Evolutionary conservation across 2,329 filamentous ascomycete species (phyloP).

Genomic region (Diaporthe caulivora): DNA sequence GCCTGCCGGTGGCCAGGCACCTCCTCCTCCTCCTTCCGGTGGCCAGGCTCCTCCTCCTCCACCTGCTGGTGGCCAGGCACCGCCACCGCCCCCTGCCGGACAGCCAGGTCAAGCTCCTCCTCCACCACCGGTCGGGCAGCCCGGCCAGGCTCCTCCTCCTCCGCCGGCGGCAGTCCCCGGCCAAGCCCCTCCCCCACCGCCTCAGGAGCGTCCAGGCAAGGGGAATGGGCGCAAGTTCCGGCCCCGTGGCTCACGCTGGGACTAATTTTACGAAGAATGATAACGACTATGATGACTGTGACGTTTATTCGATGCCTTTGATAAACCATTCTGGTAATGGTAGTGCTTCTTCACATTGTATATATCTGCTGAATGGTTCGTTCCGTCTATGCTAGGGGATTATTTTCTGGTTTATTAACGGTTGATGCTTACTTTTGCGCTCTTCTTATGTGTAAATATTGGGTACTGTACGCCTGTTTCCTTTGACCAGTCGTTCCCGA

Average conservation of each 20-base stretch:
- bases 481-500: background rate
- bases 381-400: background rate
- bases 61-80: background rate
- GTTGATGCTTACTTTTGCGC: background rate
- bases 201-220: background rate
- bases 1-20: background rate
- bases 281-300: background rate
- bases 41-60: background rate
- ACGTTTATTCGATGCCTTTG: background rate
- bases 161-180: background rate
- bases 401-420: background rate
- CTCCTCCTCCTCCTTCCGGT: background rate
- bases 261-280: background rate
- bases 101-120: background rate
- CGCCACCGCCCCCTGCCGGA: background rate
- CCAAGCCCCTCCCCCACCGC: background rate
- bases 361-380: background rate
- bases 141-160: background rate
- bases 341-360: background rate
- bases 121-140: background rate
- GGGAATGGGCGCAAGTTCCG: background rate
- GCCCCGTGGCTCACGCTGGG: background rate
- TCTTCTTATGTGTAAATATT: background rate
- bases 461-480: background rate
- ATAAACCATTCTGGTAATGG: conserved; percentile 13